These are phyloP conservation scores for Taphrina pruni DNA, from an alignment of 1,139 yeast species.

Conservation along the genomic window DNA sequence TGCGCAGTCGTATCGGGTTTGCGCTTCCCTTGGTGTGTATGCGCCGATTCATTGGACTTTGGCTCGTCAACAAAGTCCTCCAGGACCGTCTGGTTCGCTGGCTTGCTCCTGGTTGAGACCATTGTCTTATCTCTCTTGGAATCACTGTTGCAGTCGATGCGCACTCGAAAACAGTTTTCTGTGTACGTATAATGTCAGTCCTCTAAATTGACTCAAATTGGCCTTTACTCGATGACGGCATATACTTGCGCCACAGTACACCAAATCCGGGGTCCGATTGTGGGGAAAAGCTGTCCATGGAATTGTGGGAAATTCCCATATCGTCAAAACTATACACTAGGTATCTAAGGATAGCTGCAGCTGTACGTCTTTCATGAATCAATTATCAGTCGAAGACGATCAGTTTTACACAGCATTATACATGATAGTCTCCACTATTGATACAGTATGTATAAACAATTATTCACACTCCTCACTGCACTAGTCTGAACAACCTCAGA, in stretches of 20 bases:
- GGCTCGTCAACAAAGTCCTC: conserved; percentile 17
- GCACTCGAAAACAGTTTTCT: not conserved
- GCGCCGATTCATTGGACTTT: not conserved
- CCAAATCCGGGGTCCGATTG: not conserved
- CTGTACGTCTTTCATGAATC: too few species aligned
- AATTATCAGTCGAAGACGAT: too few species aligned
- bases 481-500: not conserved
- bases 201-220: too few species aligned
- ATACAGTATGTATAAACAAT: not conserved
- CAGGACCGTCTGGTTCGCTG: conserved; percentile 10
- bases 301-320: too few species aligned
- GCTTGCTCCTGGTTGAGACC: conserved; percentile 23
- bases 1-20: not conserved
- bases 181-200: too few species aligned
- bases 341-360: too few species aligned
- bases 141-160: not conserved
- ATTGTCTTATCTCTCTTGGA: not conserved
- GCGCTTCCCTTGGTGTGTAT: not conserved
- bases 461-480: not conserved
- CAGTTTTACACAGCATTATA: too few species aligned
- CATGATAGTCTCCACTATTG: too few species aligned
- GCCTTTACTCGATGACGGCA: not conserved
- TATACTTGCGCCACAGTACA: not conserved
- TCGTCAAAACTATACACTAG: too few species aligned
- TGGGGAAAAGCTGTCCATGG: not conserved